Conservation (phyloP, 1,284 basidiomycete species). For the Naganishia liquefaciens region DNA sequence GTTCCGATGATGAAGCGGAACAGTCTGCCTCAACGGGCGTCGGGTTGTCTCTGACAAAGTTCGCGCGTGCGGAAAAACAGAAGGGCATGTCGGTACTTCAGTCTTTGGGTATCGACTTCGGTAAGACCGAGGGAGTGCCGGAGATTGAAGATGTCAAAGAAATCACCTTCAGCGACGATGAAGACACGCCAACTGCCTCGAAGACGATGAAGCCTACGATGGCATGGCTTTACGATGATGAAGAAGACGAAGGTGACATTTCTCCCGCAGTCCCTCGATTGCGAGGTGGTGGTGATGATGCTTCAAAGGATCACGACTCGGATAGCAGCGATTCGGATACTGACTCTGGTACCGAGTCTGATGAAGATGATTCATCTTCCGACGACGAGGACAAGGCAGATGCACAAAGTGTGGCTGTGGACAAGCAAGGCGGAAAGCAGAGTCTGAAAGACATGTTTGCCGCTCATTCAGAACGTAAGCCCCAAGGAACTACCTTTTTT, state of each 20-base stretch:
- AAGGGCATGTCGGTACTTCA: slow-evolving; percentile 23
- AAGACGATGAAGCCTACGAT: slow-evolving; percentile 34
- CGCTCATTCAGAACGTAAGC: slow-evolving; percentile 32
- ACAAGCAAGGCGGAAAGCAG: slow-evolving; percentile 24
- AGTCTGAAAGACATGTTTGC: slow-evolving; percentile 48
- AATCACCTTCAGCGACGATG: slow-evolving; percentile 41
- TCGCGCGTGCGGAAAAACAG: slow-evolving; percentile 14
- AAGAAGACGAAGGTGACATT: slow-evolving; percentile 33
- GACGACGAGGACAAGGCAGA: slow-evolving; percentile 32
- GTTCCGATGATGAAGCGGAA: neutral
- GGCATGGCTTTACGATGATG: slow-evolving; percentile 39
- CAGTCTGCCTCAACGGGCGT: slow-evolving; percentile 7
- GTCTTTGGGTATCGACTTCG: slow-evolving; percentile 12
- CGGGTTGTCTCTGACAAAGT: slow-evolving; percentile 6
- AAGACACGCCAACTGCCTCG: neutral
- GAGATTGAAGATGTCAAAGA: slow-evolving; percentile 34
- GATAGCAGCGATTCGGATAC: slow-evolving; percentile 54
- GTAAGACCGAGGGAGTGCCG: neutral
- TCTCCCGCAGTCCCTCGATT: neutral
- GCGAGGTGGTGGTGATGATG: slow-evolving; percentile 2
- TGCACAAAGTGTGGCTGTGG: slow-evolving; percentile 20
- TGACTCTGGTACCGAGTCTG: slow-evolving; percentile 52
- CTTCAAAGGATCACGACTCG: slow-evolving; percentile 33
- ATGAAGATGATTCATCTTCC: slow-evolving; percentile 50
- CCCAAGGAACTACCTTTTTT: neutral